Evolutionary conservation across 1,284 basidiomycete species (phyloP).

Genomic region (Trichosporon faecale): DNA sequence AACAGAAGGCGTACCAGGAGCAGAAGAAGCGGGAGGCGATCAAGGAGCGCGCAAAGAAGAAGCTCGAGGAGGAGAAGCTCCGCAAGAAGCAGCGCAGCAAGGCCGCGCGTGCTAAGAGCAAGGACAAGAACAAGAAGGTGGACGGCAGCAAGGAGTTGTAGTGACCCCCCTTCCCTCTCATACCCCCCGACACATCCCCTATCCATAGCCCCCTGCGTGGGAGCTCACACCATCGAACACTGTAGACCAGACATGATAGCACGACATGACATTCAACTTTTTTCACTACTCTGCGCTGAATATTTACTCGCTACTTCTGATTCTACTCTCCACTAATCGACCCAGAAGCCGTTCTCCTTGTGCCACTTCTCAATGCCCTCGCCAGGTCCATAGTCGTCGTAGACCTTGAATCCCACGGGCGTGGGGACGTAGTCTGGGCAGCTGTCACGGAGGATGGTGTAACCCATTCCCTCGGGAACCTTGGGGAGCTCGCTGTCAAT

Average conservation of each 20-base stretch:
- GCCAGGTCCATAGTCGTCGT: conserved; percentile 41
- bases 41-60: conserved; percentile 15
- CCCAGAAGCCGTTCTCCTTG: conserved; percentile 43
- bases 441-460: conserved; percentile 38
- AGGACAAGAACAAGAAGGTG: neutral
- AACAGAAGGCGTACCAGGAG: conserved; percentile 8
- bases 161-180: neutral
- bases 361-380: conserved; percentile 46
- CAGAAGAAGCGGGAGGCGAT: conserved; percentile 12
- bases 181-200: neutral
- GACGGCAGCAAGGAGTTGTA: conserved; percentile 8
- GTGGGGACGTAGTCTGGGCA: conserved; percentile 45
- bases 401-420: conserved; percentile 34
- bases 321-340: conserved; percentile 28
- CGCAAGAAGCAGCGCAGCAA: neutral
- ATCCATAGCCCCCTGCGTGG: neutral
- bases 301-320: no score
- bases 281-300: neutral
- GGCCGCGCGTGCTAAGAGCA: neutral
- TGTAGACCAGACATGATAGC: neutral
- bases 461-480: conserved; percentile 30
- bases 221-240: neutral
- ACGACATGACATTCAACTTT: conserved; percentile 7
- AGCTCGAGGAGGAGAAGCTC: conserved; percentile 17
- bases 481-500: conserved; percentile 48